A percentile compares a stretch with the other conserved stretches of the same genome.
Evolutionary conservation across 139 green algal species (phyloP).

Genomic region (Dunaliella primolecta): DNA sequence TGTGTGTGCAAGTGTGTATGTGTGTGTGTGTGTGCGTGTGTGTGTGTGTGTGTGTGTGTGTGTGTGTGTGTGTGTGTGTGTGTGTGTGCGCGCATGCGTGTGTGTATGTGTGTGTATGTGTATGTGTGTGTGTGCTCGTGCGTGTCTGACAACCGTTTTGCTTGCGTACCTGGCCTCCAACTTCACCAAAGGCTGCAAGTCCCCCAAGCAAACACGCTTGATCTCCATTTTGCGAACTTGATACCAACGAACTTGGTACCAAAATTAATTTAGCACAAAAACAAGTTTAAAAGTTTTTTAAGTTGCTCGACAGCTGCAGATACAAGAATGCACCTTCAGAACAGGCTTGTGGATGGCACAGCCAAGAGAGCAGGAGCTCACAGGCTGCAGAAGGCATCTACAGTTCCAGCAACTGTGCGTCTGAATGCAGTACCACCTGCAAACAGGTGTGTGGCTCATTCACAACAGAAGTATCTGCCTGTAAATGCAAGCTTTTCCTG

Average conservation of each 20-base stretch:
- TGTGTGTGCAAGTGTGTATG: neutral
- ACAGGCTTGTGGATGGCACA: too few species aligned
- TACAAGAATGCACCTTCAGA: too few species aligned
- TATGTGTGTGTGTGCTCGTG: neutral
- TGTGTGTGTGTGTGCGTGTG: too few species aligned
- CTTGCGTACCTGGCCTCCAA: neutral
- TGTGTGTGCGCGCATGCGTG: too few species aligned
- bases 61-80: neutral
- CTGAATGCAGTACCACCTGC: too few species aligned
- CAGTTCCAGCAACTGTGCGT: neutral
- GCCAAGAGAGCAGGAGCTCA: neutral
- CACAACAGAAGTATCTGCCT: neutral
- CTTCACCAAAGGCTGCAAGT: too few species aligned
- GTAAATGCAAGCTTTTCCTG: neutral
- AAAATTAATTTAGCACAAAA: neutral
- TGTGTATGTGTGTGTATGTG: neutral
- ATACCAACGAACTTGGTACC: too few species aligned
- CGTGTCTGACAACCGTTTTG: neutral
- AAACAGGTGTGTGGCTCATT: neutral
- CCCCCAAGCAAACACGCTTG: neutral
- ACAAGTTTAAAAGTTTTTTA: neutral
- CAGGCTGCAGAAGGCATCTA: neutral
- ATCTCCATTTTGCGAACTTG: neutral
- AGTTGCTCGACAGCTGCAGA: neutral
- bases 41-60: too few species aligned